A percentile compares a stretch with the other conserved stretches of the same genome.
Evolutionary conservation across 257 asterid species (phyloP).

Genomic region (Rehmannia glutinosa): DNA sequence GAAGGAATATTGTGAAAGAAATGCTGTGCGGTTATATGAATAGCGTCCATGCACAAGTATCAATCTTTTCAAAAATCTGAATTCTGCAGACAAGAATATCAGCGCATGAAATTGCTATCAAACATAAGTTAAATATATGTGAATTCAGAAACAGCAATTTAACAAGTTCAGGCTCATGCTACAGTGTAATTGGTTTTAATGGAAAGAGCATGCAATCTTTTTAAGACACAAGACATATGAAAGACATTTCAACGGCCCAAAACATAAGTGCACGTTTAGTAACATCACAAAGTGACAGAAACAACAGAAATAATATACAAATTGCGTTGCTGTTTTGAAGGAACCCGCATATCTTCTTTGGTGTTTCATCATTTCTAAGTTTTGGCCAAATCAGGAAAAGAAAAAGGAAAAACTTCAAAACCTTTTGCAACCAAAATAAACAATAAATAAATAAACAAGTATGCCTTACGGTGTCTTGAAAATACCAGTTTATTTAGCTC

Average conservation of each 20-base stretch:
- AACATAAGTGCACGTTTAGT: background rate
- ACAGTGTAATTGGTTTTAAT: background rate
- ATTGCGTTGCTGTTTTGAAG: background rate
- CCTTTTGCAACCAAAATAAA: background rate
- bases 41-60: constrained; percentile 98
- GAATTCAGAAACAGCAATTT: too few species aligned
- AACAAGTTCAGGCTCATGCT: background rate
- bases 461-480: background rate
- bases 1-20: constrained; percentile 96
- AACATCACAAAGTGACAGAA: background rate
- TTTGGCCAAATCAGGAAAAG: constrained; percentile 6
- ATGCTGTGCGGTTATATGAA: constrained; percentile 96
- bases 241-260: background rate
- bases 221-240: background rate
- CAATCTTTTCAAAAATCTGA: constrained; percentile 88
- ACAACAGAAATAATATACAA: background rate
- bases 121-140: background rate
- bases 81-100: constrained; percentile 60
- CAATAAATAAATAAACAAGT: background rate
- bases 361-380: background rate
- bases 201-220: background rate
- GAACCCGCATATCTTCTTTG: background rate
- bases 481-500: background rate
- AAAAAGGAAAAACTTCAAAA: background rate
- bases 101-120: constrained; percentile 8